Evolutionary conservation across 2,329 filamentous ascomycete species (phyloP), one percentile per base, ranked within the genome.

Genomic region (Calonectria montana): DNA sequence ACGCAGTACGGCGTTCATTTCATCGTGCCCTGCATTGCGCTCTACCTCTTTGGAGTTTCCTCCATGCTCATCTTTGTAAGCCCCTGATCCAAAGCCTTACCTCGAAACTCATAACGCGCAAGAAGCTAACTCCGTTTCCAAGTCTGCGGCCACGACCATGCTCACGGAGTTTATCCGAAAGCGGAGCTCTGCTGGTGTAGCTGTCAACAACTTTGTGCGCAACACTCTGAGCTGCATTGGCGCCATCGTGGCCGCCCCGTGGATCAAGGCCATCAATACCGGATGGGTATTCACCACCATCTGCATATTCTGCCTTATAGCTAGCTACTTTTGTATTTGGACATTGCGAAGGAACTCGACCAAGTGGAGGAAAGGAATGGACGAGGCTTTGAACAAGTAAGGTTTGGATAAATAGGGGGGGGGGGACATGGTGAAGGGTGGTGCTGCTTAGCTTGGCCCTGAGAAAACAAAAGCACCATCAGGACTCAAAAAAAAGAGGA

Each of bases 151-250:
- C 0, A 95, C 94, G 0, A 97, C 94, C 0, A 95, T 97, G 93
- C 86, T 97, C 75, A 96, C 94, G 0, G 94, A 97, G 80, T 95
- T 96, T 79, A 92, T 96, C 87, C 93, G 93, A 16, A 88, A 90
- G 48, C 88, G 89, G 73, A 92, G 92, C 62, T 93, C 91, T 4
- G 90, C 90, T 13, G 94, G 94, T 1, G 93, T 96, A 3, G 94
- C 94, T 0, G 86, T 96, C 50, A 96, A 96, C 82, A 96, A 96
- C 80, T 94, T 96, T 78, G 87, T 94, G 64, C 87, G 94, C 59
- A 97, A 96, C 77, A 94, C 95, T 45, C 92, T 95, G 77, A 91
- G 90, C 62, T 95, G 93, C 73, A 87, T 94, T 1, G 94, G 93
- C 12, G 89, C 89, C 50, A 82, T 96, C 37, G 89, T 95, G 21